Base-by-base conservation (phyloP, 2,329 filamentous ascomycete species). In the Ascochyta pisi region DNA sequence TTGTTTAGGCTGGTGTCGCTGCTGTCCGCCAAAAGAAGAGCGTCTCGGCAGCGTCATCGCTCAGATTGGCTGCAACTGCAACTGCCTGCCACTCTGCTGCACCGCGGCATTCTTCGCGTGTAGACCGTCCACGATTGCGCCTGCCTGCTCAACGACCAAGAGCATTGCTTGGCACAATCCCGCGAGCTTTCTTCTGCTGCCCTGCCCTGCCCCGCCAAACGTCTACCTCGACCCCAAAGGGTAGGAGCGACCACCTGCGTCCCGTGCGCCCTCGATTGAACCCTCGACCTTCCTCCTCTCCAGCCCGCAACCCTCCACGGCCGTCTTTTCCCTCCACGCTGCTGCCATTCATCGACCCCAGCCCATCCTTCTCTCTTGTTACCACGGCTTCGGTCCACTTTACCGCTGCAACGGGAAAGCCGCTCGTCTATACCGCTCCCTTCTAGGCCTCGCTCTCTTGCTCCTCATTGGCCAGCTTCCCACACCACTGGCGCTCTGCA, bases 1-100 rank as follows among this genome's bases (percentile, higher is more conserved):
- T 66, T 56, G 51, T 68, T 67, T 56, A 63, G 61, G 58, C 62
- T 66, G 58, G 64, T 63, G 60, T 57, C 64, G 63, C 66, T 71
- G 65, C 65, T 62, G 60, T 61, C 50, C 56, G 62, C 67, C 57
- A 50, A 50, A 63, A 62, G 50, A 65, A 54, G 58, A 58, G 53
- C 51, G 24, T 31, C 54, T 55, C 61, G 45, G 39, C 63, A 63
- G 47, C 57, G 42, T 60, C 57, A 50, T 59, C 62, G 34, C 40
- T 54, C 47, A 47, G 27, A 33, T 38, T 45, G 41, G 41, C 57
- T 56, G 53, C 46, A 29, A 40, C 44, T 56, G 55, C 46, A 54
- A 58, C 50, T 54, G 50, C 55, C 55, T 54, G 40, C 50, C 26
- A 47, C 50, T 45, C 48, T 44, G 34, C 44, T 49, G 40, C 48